Percentiles rank a stretch among this genome's conserved stretches.
These are phyloP conservation scores for Schizophyllum commune DNA, from an alignment of 1,284 basidiomycete genomes.

Conservation along the genomic window DNA sequence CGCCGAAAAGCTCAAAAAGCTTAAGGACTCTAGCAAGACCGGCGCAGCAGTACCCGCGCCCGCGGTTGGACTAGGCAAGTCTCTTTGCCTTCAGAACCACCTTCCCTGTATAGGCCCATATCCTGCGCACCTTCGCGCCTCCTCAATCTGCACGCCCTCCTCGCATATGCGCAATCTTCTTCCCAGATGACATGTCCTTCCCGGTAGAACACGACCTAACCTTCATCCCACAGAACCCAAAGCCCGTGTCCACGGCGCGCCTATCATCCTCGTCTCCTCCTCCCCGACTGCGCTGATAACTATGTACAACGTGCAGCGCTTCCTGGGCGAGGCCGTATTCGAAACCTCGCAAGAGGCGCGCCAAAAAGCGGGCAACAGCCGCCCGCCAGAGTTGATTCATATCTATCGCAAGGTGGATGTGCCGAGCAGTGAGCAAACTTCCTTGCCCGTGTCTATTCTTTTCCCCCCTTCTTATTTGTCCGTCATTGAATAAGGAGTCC, in stretches of 20 bases:
- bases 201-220: no score
- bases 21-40: conserved; percentile 54
- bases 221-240: no score
- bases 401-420: conserved; percentile 69
- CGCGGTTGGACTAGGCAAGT: conserved; percentile 48
- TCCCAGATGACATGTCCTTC: no score
- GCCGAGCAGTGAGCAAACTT: conserved; percentile 7
- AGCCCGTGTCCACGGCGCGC: conserved; percentile 20
- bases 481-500: no score
- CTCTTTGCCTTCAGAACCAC: no score
- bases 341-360: conserved; percentile 74
- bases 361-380: conserved; percentile 62
- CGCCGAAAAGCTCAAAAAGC: conserved; percentile 68
- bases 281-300: conserved; percentile 93
- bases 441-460: no score
- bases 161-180: no score
- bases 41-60: conserved; percentile 31
- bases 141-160: no score
- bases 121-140: no score
- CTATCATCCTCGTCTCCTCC: conserved; percentile 95
- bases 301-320: conserved; percentile 95
- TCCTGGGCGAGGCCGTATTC: conserved; percentile 86
- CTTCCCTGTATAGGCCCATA: no score
- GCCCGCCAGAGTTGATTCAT: conserved; percentile 78
- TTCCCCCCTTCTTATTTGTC: no score